Evolutionary conservation across 1,139 yeast species (phyloP).

Genomic region (Scheffersomyces segobiensis): DNA sequence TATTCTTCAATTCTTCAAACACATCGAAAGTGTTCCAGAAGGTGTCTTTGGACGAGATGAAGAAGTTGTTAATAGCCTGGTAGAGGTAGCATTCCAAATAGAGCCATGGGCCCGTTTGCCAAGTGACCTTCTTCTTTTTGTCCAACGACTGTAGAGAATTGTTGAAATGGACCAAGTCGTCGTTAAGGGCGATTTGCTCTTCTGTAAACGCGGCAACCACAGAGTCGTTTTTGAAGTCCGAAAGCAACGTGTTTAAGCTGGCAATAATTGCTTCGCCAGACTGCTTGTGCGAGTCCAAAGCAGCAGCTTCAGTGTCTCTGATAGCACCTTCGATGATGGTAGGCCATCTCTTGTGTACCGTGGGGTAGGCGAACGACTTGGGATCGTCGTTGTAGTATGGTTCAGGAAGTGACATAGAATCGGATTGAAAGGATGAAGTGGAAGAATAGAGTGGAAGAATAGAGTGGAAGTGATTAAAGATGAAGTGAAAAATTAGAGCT

Average conservation of each 20-base stretch:
- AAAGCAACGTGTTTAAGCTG: conserved; percentile 41
- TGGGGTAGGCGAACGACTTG: conserved; percentile 77
- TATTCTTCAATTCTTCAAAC: conserved; percentile 66
- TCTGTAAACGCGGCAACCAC: conserved; percentile 43
- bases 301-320: conserved; percentile 49
- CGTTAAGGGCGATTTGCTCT: conserved; percentile 38
- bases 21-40: conserved; percentile 68
- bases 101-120: conserved; percentile 94
- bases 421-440: not conserved
- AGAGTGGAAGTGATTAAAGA: not conserved
- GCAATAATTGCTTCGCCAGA: conserved; percentile 34
- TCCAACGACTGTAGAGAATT: conserved; percentile 35
- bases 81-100: conserved; percentile 83
- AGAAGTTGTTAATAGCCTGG: conserved; percentile 55
- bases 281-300: conserved; percentile 15
- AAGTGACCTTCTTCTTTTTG: conserved; percentile 41
- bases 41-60: conserved; percentile 27
- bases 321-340: conserved; percentile 68
- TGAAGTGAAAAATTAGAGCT: not conserved
- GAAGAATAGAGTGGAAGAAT: not conserved
- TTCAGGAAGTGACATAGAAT: conserved; percentile 14
- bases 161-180: conserved; percentile 54
- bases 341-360: conserved; percentile 87
- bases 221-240: conserved; percentile 39
- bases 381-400: conserved; percentile 67